Evolutionary conservation across 257 asterid species (phyloP), one percentile per base, ranked within the genome.

Genomic region (Nicotiana sylvestris): DNA sequence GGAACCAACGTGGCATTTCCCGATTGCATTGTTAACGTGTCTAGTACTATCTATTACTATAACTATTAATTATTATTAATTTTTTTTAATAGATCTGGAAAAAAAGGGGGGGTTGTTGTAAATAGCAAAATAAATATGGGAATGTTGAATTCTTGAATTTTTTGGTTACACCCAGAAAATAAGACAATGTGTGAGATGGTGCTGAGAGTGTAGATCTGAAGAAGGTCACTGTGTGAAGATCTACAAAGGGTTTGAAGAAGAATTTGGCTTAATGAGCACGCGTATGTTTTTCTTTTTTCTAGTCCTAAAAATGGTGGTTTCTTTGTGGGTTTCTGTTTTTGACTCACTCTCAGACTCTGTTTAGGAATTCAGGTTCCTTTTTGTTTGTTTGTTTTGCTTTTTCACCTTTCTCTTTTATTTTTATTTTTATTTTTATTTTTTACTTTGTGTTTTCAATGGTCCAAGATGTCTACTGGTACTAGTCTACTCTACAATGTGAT

Each of bases 1-100:
- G 81, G 53, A 10, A 81, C 83, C 18, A 43, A 67, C 78, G 80
- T 33, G 29, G 84, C 84, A 85, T 88, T 88, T 64, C 89, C 88
- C 21, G 97, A 72, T 81, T 89, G 94, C 95, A 91, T 89, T 87
- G 92, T 91, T 92, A 18, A 5, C 27, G 27, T 58, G 30, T 8
- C 2, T 53, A 53, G 18, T 43, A 69, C n/a, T 69, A 69, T 37
- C 57, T 39, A 69, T 32, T n/a, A 69, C 21, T 39, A 69, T n/a
- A 39, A 39, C 25, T 68, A 9, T 37, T 18, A n/a, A 4, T 18
- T 68, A n/a, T 12, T 68, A 37, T 10, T 37, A 37, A n/a, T 5
- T 2, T 57, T 56, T 57, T 57, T 67, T 35, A 37, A 70, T 61
- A 74, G 80, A 74, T 74, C 80, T 74, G 80, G 27, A 3, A 46